A percentile compares a stretch with the other conserved stretches of the same genome.
Evolutionary conservation across 352 stramenopile species (phyloP).

Genomic region (Nothophytophthora sp.): DNA sequence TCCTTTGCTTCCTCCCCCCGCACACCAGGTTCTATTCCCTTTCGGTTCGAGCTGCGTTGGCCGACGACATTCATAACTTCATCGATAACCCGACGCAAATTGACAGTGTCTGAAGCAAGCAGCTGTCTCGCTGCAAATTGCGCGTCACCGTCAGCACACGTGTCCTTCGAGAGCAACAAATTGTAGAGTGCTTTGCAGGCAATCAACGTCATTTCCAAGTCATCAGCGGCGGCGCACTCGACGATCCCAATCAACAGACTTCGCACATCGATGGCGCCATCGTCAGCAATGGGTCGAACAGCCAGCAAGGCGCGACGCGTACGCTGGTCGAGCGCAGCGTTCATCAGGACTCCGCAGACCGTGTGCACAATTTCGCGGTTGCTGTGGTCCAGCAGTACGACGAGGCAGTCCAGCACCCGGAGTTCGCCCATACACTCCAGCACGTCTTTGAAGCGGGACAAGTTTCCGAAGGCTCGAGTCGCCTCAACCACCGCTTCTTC

Average conservation of each 20-base stretch:
- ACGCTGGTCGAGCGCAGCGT: constrained; percentile 57
- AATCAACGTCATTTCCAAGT: constrained; percentile 78
- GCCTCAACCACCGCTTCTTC: constrained; percentile 86
- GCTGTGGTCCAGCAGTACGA: constrained; percentile 77
- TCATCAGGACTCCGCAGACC: constrained; percentile 85
- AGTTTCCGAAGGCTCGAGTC: constrained; percentile 82
- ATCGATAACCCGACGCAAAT: constrained; percentile 29
- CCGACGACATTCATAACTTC: constrained; percentile 28
- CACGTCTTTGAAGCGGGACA: constrained; percentile 76
- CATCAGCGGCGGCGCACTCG: constrained; percentile 54
- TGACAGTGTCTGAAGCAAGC: constrained; percentile 7
- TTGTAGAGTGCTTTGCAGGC: constrained; percentile 87
- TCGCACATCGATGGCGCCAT: constrained; percentile 34
- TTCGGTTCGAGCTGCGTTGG: neutral
- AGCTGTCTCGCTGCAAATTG: too few species aligned
- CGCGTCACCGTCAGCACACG: neutral
- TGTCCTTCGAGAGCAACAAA: constrained; percentile 44
- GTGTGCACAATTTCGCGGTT: constrained; percentile 82
- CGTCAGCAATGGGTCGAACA: constrained; percentile 21
- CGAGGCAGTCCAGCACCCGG: constrained; percentile 70
- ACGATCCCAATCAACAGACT: constrained; percentile 51
- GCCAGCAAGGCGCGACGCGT: constrained; percentile 36
- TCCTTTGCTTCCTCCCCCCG: constrained; percentile 15
- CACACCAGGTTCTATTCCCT: neutral
- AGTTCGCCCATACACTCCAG: constrained; percentile 46